A percentile compares a stretch with the other conserved stretches of the same genome.
Conservation (phyloP, 2,329 filamentous ascomycete species). For the Sclerotinia glacialis region DNA sequence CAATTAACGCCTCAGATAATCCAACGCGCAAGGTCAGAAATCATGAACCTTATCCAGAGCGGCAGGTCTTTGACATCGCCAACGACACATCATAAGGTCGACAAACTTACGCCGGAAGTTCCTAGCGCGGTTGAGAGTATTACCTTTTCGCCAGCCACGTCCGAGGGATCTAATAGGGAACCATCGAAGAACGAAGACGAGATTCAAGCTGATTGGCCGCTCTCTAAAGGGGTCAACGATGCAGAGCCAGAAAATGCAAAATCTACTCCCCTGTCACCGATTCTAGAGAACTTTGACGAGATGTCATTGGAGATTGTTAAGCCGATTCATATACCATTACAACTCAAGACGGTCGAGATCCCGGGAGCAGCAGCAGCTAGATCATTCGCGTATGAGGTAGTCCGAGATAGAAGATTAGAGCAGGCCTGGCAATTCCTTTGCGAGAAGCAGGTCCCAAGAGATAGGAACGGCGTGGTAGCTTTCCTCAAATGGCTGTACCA, state of each 20-base stretch:
- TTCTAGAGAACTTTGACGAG: background rate
- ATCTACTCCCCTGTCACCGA: background rate
- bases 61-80: background rate
- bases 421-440: conserved; percentile 23
- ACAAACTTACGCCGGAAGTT: background rate
- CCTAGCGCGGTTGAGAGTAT: background rate
- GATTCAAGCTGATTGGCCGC: background rate
- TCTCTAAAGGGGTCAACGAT: background rate
- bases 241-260: background rate
- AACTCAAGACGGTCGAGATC: background rate
- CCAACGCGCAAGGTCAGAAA: background rate
- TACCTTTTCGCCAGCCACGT: too few species aligned
- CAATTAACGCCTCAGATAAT: background rate
- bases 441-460: background rate
- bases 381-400: conserved; percentile 25
- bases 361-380: conserved; percentile 18
- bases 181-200: background rate
- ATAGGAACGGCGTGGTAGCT: background rate
- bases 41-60: background rate
- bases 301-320: background rate
- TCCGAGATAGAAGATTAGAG: conserved; percentile 27
- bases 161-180: too few species aligned
- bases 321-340: background rate
- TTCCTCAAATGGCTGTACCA: conserved; percentile 6
- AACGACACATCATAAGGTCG: too few species aligned